Evolutionary conservation across 148 eudicot species (phyloP).

Genomic region (Linanthus parryae): DNA sequence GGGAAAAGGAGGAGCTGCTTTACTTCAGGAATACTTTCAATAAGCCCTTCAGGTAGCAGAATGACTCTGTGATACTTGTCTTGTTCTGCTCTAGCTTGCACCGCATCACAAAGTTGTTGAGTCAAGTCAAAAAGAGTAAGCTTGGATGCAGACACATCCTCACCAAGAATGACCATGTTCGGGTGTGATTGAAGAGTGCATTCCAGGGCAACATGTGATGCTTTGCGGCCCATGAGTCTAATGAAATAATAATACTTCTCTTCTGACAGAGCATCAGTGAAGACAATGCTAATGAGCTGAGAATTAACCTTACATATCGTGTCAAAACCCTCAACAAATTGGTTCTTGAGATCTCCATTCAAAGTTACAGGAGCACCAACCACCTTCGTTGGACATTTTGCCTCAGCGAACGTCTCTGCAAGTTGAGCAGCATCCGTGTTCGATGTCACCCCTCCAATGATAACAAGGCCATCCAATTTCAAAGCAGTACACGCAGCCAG

Average conservation of each 20-base stretch:
- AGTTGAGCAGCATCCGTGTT: constrained; percentile 14
- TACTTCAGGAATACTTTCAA: constrained; percentile 97
- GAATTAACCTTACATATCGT: constrained; percentile 95
- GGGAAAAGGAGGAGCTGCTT: constrained; percentile 41
- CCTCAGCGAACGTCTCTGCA: constrained; percentile 8
- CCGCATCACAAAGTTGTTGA: constrained; percentile 94
- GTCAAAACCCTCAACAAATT: constrained; percentile 60
- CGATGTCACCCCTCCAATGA: constrained; percentile 13
- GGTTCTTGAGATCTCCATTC: constrained; percentile 60
- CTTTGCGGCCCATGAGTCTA: constrained; percentile 97
- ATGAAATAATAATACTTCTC: constrained; percentile 99
- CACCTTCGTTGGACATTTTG: constrained; percentile 26
- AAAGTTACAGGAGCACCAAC: constrained; percentile 95
- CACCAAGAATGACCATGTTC: constrained; percentile 93
- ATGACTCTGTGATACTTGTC: constrained; percentile 94
- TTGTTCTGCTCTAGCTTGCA: constrained; percentile 83
- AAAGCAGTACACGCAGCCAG: constrained; percentile 6
- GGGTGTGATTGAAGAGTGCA: constrained; percentile 99
- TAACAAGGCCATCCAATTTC: constrained; percentile 9
- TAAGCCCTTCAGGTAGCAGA: constrained; percentile 97
- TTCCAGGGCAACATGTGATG: constrained; percentile 95
- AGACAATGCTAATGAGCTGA: constrained; percentile 97
- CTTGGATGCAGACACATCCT: constrained; percentile 93
- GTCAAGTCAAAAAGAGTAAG: constrained; percentile 91
- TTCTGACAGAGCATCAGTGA: constrained; percentile 96